These are phyloP conservation scores for Angomonas deanei DNA, from an alignment of 208 protist genomes.

Conservation along the genomic window DNA sequence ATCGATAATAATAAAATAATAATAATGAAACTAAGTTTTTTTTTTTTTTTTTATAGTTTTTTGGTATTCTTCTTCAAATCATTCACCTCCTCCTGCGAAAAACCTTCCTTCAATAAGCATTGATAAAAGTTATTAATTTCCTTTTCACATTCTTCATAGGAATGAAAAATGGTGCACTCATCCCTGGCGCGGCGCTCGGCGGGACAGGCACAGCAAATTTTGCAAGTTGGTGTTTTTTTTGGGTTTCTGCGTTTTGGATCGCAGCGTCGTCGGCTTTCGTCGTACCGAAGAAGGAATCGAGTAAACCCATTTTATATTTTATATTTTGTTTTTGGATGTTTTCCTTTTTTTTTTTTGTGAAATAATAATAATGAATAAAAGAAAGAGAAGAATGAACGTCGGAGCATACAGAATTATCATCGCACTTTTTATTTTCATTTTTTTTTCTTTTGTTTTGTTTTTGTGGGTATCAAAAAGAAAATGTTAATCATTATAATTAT, in stretches of 20 bases:
- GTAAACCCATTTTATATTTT: slow-evolving; percentile 4
- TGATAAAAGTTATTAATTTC: slow-evolving; percentile 67
- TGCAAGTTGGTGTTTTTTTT: slow-evolving; percentile 50
- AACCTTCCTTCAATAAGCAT: slow-evolving; percentile 73
- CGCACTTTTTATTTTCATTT: too few relatives aligned
- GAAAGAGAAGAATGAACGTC: slow-evolving; percentile 2
- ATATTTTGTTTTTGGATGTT: background rate
- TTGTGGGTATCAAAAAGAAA: background rate
- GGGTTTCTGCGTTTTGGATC: background rate
- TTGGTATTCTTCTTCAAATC: slow-evolving; percentile 35
- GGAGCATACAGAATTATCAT: too few relatives aligned
- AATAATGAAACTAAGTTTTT: background rate
- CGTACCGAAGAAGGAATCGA: background rate
- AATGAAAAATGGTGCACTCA: slow-evolving; percentile 71
- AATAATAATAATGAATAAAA: slow-evolving; percentile 7
- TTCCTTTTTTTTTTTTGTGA: background rate
- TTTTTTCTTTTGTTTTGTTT: background rate
- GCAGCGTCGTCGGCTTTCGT: background rate
- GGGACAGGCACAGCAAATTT: slow-evolving; percentile 86
- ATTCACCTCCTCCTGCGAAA: slow-evolving; percentile 57
- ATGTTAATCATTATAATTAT: slow-evolving; percentile 6
- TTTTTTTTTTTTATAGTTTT: slow-evolving; percentile 20
- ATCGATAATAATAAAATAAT: slow-evolving; percentile 10
- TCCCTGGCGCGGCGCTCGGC: slow-evolving; percentile 58
- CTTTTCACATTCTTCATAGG: slow-evolving; percentile 50